Conservation (phyloP, 257 asterid species). For the Ehretia macrophylla region DNA sequence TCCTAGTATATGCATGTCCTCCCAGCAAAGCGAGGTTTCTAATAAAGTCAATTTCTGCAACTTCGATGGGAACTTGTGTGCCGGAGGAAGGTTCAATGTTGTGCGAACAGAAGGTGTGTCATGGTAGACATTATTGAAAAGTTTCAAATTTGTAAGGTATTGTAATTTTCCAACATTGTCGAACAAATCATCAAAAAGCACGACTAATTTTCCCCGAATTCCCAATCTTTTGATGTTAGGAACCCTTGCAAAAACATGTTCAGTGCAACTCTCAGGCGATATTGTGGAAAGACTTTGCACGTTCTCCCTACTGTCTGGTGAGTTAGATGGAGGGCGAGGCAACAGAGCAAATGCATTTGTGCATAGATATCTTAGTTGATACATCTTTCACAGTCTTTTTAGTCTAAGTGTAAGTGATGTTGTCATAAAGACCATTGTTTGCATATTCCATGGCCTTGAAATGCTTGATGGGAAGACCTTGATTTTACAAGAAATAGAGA, state of each 20-base stretch:
- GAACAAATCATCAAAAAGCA: conserved; percentile 13
- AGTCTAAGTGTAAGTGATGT: conserved; percentile 12
- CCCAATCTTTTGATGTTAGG: conserved; percentile 20
- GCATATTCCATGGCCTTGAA: conserved; percentile 16
- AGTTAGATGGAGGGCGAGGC: background rate
- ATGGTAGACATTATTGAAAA: too few species aligned
- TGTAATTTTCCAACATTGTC: too few species aligned
- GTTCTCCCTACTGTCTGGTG: background rate
- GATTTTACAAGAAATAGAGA: conserved; percentile 14
- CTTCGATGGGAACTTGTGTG: conserved; percentile 18
- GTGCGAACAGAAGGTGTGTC: too few species aligned
- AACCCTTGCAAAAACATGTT: conserved; percentile 14
- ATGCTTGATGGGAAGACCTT: conserved; percentile 14
- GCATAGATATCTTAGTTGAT: conserved; percentile 17
- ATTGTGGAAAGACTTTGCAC: conserved; percentile 18
- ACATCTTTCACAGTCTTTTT: conserved; percentile 18
- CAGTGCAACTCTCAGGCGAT: too few species aligned
- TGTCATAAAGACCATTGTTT: conserved; percentile 18
- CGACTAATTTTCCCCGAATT: conserved; percentile 13
- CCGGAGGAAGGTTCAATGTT: too few species aligned
- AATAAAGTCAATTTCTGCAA: conserved; percentile 15
- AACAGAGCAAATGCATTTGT: conserved; percentile 19
- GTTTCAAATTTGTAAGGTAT: too few species aligned
- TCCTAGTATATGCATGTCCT: too few species aligned
- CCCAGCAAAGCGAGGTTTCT: conserved; percentile 28